Evolutionary conservation across 192 early-diverging fungal genomes (phyloP).

Genomic region (Obelidium mucronatum): DNA sequence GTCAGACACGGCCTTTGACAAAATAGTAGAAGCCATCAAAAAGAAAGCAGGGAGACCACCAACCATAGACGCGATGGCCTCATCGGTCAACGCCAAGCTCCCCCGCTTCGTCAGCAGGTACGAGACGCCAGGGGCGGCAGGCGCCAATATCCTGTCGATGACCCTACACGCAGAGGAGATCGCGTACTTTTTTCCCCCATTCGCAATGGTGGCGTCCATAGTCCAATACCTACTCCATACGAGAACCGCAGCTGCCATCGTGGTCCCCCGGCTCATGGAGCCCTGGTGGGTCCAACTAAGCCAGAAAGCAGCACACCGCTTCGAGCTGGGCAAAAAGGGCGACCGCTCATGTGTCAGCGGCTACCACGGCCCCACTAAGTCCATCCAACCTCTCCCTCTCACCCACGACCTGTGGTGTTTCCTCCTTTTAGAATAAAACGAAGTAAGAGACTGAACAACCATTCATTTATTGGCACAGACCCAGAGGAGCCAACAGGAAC

Average conservation of each 20-base stretch:
- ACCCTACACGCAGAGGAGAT: neutral
- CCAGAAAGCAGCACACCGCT: too few relatives aligned
- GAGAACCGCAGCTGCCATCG: neutral
- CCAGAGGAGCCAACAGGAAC: too few relatives aligned
- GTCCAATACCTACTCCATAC: neutral
- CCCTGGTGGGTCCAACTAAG: neutral
- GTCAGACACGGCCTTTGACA: neutral
- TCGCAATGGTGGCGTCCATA: neutral
- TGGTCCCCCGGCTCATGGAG: neutral
- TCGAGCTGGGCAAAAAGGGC: too few relatives aligned
- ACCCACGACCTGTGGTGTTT: too few relatives aligned
- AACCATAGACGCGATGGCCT: neutral
- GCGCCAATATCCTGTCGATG: neutral
- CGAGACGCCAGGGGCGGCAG: neutral
- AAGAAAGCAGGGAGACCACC: too few relatives aligned
- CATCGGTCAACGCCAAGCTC: neutral
- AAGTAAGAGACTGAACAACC: too few relatives aligned
- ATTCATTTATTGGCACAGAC: too few relatives aligned
- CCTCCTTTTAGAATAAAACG: too few relatives aligned
- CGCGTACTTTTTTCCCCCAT: neutral
- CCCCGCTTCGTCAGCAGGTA: conserved; percentile 1
- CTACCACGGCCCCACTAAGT: too few relatives aligned
- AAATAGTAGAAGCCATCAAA: neutral
- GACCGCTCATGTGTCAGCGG: too few relatives aligned
- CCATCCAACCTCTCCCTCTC: too few relatives aligned